Percentiles rank a stretch among this genome's conserved stretches.
Evolutionary conservation across 345 rosid genomes (phyloP).

Genomic region (Cardamine resedifolia): DNA sequence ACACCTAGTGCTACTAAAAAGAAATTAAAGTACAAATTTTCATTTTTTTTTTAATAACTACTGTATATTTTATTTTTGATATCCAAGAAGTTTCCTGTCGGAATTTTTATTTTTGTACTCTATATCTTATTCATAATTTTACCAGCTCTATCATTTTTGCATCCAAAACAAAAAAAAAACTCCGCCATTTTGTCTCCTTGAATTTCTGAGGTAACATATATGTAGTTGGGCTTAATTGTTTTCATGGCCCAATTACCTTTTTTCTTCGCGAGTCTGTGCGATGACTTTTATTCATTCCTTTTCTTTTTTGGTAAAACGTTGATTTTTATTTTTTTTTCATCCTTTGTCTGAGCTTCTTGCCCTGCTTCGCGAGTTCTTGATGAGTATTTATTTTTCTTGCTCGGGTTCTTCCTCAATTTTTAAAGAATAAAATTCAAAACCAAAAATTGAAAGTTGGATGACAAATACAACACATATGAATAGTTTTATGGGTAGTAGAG

Average conservation of each 20-base stretch:
- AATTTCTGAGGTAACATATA: neutral
- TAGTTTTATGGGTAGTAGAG: neutral
- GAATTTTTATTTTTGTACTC: neutral
- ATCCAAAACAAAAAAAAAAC: neutral
- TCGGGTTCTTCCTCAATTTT: neutral
- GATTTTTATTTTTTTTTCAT: neutral
- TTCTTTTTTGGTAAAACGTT: too few species aligned
- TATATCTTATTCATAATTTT: neutral
- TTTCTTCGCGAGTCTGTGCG: neutral
- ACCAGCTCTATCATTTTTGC: neutral
- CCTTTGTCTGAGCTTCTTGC: neutral
- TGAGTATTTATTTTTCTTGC: neutral
- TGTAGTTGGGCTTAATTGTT: neutral
- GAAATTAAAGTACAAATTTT: neutral
- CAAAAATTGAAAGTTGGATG: neutral
- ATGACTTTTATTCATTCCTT: too few species aligned
- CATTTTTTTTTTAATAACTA: neutral
- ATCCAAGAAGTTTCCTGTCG: neutral
- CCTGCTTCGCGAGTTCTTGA: neutral
- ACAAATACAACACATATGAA: neutral
- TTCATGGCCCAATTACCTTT: neutral
- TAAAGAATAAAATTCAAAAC: neutral
- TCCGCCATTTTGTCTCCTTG: neutral
- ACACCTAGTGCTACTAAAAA: neutral
- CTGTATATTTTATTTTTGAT: too few species aligned